Evolutionary conservation across 176 grass and related monocot species (phyloP).

Genomic region (Pontederia paniculata): DNA sequence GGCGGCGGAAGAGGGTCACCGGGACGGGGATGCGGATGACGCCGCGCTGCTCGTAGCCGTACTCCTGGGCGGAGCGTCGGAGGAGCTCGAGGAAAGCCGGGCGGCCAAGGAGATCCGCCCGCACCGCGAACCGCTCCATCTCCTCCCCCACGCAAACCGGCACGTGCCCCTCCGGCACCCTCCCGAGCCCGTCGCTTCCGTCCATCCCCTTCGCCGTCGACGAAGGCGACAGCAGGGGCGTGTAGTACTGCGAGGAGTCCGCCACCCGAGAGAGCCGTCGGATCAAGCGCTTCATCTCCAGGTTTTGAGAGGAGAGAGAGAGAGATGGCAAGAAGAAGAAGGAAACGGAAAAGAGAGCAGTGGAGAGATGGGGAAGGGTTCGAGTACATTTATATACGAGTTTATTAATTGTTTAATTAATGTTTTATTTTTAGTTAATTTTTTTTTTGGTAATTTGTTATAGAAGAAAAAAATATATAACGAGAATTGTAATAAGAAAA

Average conservation of each 20-base stretch:
- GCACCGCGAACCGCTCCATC: conserved; percentile 21
- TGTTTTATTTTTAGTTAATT: no score
- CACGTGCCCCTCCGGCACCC: conserved; percentile 13
- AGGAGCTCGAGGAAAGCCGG: conserved; percentile 19
- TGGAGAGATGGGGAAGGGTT: neutral
- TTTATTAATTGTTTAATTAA: no score
- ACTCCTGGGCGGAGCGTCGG: conserved; percentile 17
- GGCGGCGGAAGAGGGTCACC: conserved; percentile 10
- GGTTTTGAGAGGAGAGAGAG: neutral
- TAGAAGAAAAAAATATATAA: no score
- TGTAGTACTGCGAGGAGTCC: conserved; percentile 5
- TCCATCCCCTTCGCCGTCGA: neutral
- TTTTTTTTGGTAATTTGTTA: no score
- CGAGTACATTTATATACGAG: no score
- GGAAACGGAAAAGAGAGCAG: neutral
- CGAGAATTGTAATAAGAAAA: no score
- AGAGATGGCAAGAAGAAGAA: no score
- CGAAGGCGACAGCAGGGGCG: neutral
- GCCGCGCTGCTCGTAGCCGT: conserved; percentile 19
- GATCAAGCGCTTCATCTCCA: conserved; percentile 16
- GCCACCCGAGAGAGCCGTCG: conserved; percentile 12
- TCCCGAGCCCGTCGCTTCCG: neutral
- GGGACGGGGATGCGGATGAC: conserved; percentile 14
- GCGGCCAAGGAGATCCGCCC: conserved; percentile 9
- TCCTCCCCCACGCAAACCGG: conserved; percentile 20